These are phyloP conservation scores for Agaricus sinodeliciosus DNA, from an alignment of 768 basidiomycete species.

Conservation along the genomic window DNA sequence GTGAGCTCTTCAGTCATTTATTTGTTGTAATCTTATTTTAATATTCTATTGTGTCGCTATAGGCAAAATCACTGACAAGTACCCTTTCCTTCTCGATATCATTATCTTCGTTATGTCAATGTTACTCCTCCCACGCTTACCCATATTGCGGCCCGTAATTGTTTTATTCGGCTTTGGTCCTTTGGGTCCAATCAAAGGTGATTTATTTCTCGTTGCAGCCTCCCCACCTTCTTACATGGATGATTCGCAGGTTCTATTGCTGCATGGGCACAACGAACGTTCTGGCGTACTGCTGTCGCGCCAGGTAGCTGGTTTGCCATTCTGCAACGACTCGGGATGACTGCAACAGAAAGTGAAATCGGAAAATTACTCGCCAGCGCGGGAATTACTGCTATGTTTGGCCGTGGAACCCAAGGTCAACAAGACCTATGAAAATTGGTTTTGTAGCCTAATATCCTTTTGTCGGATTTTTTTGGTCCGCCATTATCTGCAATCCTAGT, in stretches of 20 bases:
- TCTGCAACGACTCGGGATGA: slow-evolving; percentile 25
- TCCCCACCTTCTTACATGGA: background rate
- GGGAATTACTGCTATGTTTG: background rate
- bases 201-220: background rate
- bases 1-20: background rate
- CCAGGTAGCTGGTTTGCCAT: slow-evolving; percentile 27
- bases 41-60: background rate
- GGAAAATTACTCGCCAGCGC: background rate
- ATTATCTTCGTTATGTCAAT: slow-evolving; percentile 18
- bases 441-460: no score
- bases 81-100: slow-evolving; percentile 21
- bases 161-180: slow-evolving; percentile 28
- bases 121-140: slow-evolving; percentile 23
- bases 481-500: no score
- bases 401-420: background rate
- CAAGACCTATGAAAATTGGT: no score
- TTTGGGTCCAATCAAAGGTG: slow-evolving; percentile 26
- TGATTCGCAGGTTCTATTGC: slow-evolving; percentile 22
- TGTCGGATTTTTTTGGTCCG: no score
- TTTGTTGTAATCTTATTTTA: background rate
- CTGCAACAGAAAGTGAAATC: background rate
- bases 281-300: slow-evolving; percentile 24
- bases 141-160: slow-evolving; percentile 23
- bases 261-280: slow-evolving; percentile 26
- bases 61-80: slow-evolving; percentile 32